Evolutionary conservation across 1,139 yeast species (phyloP).

Genomic region (Chernovozyma aurita): DNA sequence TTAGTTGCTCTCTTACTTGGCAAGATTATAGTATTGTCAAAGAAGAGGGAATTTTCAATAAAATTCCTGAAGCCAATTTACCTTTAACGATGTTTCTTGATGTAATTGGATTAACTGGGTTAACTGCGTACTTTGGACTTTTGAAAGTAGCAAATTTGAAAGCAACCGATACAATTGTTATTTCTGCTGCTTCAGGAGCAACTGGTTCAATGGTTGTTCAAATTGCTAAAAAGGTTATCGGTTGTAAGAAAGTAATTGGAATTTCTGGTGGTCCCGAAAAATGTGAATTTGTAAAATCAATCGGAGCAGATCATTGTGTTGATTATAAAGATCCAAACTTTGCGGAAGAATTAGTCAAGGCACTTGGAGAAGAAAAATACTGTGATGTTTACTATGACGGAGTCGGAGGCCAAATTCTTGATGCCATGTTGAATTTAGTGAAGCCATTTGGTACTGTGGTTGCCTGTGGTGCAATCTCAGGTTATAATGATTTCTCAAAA

Average conservation of each 20-base stretch:
- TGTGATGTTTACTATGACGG: constrained; percentile 20
- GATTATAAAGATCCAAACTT: constrained; percentile 20
- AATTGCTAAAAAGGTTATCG: constrained; percentile 25
- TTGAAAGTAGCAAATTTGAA: constrained; percentile 21
- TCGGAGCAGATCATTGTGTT: constrained; percentile 27
- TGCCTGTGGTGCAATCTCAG: constrained; percentile 29
- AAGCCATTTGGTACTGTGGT: constrained; percentile 20
- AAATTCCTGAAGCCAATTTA: constrained; percentile 17
- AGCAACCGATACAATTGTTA: constrained; percentile 21
- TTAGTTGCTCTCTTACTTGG: constrained; percentile 36
- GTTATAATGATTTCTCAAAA: constrained; percentile 20
- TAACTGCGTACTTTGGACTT: constrained; percentile 28
- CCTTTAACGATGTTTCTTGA: constrained; percentile 40
- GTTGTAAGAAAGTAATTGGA: constrained; percentile 26
- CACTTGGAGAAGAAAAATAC: constrained; percentile 14
- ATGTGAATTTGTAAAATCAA: constrained; percentile 24
- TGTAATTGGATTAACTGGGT: constrained; percentile 32
- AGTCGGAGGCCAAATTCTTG: constrained; percentile 22
- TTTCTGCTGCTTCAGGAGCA: constrained; percentile 33
- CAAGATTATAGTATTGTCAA: constrained; percentile 28
- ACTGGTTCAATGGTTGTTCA: constrained; percentile 30
- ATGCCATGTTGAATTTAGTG: constrained; percentile 15
- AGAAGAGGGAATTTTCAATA: constrained; percentile 17
- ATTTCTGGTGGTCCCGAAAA: constrained; percentile 28
- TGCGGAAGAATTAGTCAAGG: constrained; percentile 10